These are phyloP conservation scores for Linum usitatissimum DNA, from an alignment of 345 rosid genomes.

Conservation along the genomic window DNA sequence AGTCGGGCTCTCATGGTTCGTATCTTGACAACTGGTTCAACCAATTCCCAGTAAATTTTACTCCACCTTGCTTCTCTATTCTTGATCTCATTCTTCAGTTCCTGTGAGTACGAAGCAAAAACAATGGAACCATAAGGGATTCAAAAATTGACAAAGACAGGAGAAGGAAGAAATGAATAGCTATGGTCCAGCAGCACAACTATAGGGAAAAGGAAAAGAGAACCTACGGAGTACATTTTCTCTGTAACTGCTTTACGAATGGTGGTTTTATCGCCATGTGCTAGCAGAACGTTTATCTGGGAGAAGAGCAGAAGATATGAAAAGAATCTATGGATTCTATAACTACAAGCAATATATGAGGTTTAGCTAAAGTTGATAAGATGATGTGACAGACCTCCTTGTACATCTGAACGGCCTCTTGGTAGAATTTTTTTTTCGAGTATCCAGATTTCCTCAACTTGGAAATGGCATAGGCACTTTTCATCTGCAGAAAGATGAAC, in stretches of 20 bases:
- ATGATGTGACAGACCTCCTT: conserved; percentile 46
- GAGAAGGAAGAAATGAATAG: neutral
- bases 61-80: conserved; percentile 69
- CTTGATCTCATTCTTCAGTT: conserved; percentile 78
- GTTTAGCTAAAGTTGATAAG: neutral
- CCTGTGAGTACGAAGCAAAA: conserved; percentile 27
- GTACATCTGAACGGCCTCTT: conserved; percentile 60
- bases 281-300: conserved; percentile 64
- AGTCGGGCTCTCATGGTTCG: conserved; percentile 85
- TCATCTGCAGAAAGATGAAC: conserved; percentile 40
- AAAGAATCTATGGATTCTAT: neutral
- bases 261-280: conserved; percentile 64
- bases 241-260: conserved; percentile 78
- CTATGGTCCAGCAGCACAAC: neutral
- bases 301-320: conserved; percentile 8
- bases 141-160: neutral
- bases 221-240: conserved; percentile 83
- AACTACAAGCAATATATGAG: neutral
- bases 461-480: conserved; percentile 74
- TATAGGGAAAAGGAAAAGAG: conserved; percentile 14
- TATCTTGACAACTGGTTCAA: conserved; percentile 73
- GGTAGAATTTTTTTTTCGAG: conserved; percentile 61
- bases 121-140: neutral
- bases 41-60: conserved; percentile 71
- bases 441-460: conserved; percentile 85